Evolutionary conservation across 345 rosid genomes (phyloP), one percentile per base, ranked within the genome.

Genomic region (Cardiospermum halicacabum): DNA sequence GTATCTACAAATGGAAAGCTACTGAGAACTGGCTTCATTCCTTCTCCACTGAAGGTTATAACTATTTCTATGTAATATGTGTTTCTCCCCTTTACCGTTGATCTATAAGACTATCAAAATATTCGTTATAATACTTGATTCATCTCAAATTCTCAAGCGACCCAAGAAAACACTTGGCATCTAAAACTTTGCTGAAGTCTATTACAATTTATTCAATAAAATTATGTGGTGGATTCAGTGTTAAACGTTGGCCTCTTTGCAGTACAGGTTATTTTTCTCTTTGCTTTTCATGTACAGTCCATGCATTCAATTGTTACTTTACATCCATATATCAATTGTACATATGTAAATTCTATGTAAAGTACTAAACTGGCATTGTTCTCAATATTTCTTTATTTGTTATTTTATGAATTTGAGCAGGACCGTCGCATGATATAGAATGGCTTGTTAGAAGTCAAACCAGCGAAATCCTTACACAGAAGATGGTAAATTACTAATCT

Each of bases 211-310:
- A 84, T 74, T 97, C 99, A 49, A 86, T 93, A 64, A 93, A 93
- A 78, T 88, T 97, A 39, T 93, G 99, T 56, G 79, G 77, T n/a
- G 99, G 99, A 75, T 93, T 88, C 74, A 81, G 80, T 57, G 88
- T 78, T 31, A 74, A 78, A 53, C 72, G 80, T 53, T 93, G 99
- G 99, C 96, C 97, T 51, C 83, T 90, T 71, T 72, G 92, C 82
- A 77, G 71, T 75, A 77, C 96, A 32, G 99, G 99, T n/a, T n/a
- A n/a, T n/a, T n/a, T n/a, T n/a, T n/a, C n/a, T n/a, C n/a, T n/a
- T n/a, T n/a, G n/a, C n/a, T n/a, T n/a, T n/a, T n/a, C n/a, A n/a
- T n/a, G n/a, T n/a, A n/a, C n/a, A n/a, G n/a, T 58, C 21, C 30
- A 58, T 36, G 42, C 26, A 27, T 25, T 16, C n/a, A n/a, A 47